Evolutionary conservation across 768 basidiomycete species (phyloP).

Genomic region (Suillus luteus): DNA sequence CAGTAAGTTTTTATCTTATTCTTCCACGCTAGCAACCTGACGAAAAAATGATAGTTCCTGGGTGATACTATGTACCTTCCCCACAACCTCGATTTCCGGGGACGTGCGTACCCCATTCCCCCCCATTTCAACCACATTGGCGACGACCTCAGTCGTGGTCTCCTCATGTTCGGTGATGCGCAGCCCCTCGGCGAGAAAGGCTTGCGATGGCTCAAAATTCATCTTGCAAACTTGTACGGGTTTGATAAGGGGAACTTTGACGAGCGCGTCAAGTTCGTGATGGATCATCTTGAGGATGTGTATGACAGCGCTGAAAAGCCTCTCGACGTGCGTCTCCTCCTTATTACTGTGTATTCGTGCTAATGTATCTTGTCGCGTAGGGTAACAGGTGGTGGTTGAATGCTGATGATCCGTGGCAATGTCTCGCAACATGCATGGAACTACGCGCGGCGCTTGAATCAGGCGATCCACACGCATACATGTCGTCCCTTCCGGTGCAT

Average conservation of each 20-base stretch:
- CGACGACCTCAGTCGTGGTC: conserved; percentile 87
- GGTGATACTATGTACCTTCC: conserved; percentile 89
- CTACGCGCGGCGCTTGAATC: conserved; percentile 78
- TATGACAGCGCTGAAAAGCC: conserved; percentile 84
- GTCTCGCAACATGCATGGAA: conserved; percentile 90
- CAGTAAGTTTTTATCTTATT: conserved; percentile 51
- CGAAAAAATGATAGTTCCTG: conserved; percentile 58
- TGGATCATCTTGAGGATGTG: conserved; percentile 72
- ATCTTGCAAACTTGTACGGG: conserved; percentile 89
- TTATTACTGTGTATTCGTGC: conserved; percentile 5
- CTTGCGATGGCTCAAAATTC: conserved; percentile 93
- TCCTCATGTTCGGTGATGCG: conserved; percentile 79
- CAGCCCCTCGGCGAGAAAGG: conserved; percentile 84
- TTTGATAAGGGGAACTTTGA: conserved; percentile 95
- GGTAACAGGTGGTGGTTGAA: conserved; percentile 85
- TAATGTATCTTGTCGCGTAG: conserved; percentile 34
- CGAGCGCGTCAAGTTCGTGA: conserved; percentile 82
- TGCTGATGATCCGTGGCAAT: conserved; percentile 98
- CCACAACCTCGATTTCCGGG: conserved; percentile 97
- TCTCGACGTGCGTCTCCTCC: conserved; percentile 52
- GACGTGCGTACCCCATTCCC: conserved; percentile 94
- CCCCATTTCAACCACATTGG: conserved; percentile 96
- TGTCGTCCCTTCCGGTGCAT: conserved; percentile 84
- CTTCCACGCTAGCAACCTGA: conserved; percentile 8
- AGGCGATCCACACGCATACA: conserved; percentile 55